Percentiles rank a stretch among this genome's conserved stretches.
Evolutionary conservation across 495 filamentous ascomycete genomes (phyloP).

Genomic region (Bacidia gigantensis): DNA sequence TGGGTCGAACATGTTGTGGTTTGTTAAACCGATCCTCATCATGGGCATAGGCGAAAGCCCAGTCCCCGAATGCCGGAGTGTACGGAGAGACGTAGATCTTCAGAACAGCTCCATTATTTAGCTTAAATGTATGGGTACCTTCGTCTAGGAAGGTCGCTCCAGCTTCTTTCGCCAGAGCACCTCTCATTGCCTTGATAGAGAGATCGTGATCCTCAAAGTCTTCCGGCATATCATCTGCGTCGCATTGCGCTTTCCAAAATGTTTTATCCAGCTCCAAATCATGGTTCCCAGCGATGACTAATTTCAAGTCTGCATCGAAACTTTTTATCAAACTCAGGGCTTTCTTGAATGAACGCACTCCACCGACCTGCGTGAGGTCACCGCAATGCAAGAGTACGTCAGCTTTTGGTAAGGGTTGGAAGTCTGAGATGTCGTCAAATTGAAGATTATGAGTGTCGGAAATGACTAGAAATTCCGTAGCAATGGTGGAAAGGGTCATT

Average conservation of each 20-base stretch:
- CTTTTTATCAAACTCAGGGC: conserved; percentile 39
- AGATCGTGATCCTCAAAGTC: conserved; percentile 15
- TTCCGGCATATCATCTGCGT: conserved; percentile 17
- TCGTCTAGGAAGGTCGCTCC: conserved; percentile 33
- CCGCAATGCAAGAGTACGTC: conserved; percentile 64
- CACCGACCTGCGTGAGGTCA: conserved; percentile 54
- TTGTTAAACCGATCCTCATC: conserved; percentile 39
- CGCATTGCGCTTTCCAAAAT: conserved; percentile 22
- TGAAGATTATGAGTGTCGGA: conserved; percentile 33
- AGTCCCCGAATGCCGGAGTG: conserved; percentile 45
- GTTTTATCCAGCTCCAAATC: conserved; percentile 53
- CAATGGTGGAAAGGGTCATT: background rate
- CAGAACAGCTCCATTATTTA: background rate
- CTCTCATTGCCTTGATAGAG: conserved; percentile 28
- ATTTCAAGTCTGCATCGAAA: conserved; percentile 52
- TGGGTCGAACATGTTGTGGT: conserved; percentile 7
- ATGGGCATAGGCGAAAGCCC: conserved; percentile 49
- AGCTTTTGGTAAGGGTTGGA: conserved; percentile 29
- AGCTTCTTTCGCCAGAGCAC: conserved; percentile 28
- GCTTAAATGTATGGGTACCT: background rate
- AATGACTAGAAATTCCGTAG: conserved; percentile 27
- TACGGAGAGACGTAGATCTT: conserved; percentile 54
- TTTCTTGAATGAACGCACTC: conserved; percentile 36
- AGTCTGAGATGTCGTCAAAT: conserved; percentile 16
- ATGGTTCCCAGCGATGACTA: conserved; percentile 72